Conservation (phyloP, 2,329 filamentous ascomycete species). For the Arthroderma sp. region DNA sequence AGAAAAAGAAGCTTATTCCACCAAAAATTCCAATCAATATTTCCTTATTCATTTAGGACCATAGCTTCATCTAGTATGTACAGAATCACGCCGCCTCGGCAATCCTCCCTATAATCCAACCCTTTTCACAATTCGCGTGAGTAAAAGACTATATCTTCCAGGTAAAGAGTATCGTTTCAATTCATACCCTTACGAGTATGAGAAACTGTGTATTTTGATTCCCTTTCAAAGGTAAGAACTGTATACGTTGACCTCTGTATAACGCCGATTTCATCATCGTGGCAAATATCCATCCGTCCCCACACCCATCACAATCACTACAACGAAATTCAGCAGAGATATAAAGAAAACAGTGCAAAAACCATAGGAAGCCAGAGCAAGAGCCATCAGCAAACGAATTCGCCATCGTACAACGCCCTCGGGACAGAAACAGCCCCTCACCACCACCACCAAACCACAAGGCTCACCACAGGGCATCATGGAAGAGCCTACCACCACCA, state of each 20-base stretch:
- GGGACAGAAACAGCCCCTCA: neutral
- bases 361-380: neutral
- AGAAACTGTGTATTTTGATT: no score
- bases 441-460: neutral
- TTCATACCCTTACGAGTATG: no score
- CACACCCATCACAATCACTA: neutral
- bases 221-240: neutral
- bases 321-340: neutral
- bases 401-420: no score
- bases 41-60: neutral
- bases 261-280: neutral
- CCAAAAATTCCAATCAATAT: neutral
- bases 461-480: neutral
- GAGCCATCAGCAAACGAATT: conserved; percentile 1
- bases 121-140: no score
- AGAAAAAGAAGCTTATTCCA: neutral
- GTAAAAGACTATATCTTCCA: no score
- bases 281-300: neutral
- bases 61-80: no score
- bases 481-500: neutral
- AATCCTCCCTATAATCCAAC: no score
- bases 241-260: neutral
- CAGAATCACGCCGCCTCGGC: no score
- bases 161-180: no score
- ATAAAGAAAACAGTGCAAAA: neutral